Conservation (phyloP, 2,329 filamentous ascomycete genomes). For the Coniochaeta sp. region DNA sequence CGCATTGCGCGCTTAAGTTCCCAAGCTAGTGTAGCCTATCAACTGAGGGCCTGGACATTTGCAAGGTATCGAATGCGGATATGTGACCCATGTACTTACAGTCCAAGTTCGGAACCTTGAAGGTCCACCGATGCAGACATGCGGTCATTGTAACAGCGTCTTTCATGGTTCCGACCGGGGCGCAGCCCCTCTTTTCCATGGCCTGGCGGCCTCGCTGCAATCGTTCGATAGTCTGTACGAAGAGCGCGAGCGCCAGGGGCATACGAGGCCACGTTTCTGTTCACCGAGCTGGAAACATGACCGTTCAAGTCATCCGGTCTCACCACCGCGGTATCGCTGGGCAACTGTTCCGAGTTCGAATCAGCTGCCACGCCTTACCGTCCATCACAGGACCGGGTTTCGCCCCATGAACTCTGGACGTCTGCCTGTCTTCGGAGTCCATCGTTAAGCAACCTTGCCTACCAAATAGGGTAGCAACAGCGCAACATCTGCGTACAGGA, state of each 20-base stretch:
- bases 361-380: not conserved
- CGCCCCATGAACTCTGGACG: not conserved
- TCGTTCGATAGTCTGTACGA: not conserved
- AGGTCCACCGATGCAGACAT: not conserved
- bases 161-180: not conserved
- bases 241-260: not conserved
- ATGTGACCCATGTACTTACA: not conserved
- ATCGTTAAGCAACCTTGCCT: not conserved
- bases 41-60: not conserved
- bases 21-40: not conserved
- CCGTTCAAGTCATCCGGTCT: too few relatives aligned
- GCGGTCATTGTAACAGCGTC: not conserved
- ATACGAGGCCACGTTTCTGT: not conserved
- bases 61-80: not conserved
- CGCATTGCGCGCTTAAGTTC: not conserved
- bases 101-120: not conserved
- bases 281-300: not conserved
- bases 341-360: not conserved
- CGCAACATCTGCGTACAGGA: not conserved
- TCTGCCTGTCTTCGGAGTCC: not conserved
- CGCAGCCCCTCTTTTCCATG: not conserved
- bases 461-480: not conserved
- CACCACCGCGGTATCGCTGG: not conserved
- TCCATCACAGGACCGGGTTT: not conserved
- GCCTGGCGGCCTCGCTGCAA: not conserved